A percentile compares a stretch with the other conserved stretches of the same genome.
Conservation (phyloP, 73 alveolate species). For the Diophrys sp. region DNA sequence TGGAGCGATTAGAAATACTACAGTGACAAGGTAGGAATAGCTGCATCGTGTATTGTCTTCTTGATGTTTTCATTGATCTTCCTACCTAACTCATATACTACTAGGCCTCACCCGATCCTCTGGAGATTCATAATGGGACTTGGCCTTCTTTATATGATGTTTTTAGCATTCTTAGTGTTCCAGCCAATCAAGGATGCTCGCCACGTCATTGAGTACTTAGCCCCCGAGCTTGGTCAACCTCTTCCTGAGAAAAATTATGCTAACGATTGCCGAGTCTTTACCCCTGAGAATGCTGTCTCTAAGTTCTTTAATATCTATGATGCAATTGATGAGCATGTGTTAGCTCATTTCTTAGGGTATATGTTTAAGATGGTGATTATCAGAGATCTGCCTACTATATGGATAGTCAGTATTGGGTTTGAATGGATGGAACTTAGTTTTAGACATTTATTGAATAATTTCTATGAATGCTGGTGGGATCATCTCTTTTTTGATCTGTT, state of each 20-base stretch:
- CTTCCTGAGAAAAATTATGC: too few relatives aligned
- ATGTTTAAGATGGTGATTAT: constrained; percentile 77
- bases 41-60: too few relatives aligned
- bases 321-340: constrained; percentile 75
- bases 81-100: constrained; percentile 55
- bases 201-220: constrained; percentile 55
- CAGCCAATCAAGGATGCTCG: constrained; percentile 69
- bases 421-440: constrained; percentile 81
- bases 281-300: constrained; percentile 70
- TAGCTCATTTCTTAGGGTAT: constrained; percentile 89
- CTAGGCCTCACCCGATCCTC: constrained; percentile 85
- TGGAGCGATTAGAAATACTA: too few relatives aligned
- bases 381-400: constrained; percentile 76
- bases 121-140: constrained; percentile 83
- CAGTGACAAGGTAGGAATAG: too few relatives aligned
- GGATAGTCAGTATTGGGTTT: constrained; percentile 67
- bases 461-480: constrained; percentile 96
- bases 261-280: too few relatives aligned
- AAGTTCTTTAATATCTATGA: constrained; percentile 60
- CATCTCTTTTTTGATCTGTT: constrained; percentile 74
- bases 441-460: constrained; percentile 86
- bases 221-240: constrained; percentile 59
- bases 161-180: constrained; percentile 60
- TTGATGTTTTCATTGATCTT: constrained; percentile 37
- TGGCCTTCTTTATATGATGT: constrained; percentile 44